phyloP scores from a whole-genome alignment of 495 filamentous ascomycete species.

The Aspergillus homomorphus region DNA sequence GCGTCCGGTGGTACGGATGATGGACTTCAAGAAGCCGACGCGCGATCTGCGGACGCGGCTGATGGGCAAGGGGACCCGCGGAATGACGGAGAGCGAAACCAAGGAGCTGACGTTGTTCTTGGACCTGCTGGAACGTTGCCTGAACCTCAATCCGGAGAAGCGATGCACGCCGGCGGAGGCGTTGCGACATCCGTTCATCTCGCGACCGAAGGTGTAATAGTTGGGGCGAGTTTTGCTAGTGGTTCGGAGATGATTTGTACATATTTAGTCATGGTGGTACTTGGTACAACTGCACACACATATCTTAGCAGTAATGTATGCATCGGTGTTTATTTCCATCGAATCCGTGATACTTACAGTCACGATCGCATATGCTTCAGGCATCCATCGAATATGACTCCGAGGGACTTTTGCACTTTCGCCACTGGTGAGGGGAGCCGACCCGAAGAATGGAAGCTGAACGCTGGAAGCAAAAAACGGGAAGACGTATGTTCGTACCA shows the following conservation, averaged over 20 bases:
- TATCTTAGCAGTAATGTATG: background rate
- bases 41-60: constrained; percentile 78
- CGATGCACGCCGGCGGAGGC: constrained; percentile 83
- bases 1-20: constrained; percentile 66
- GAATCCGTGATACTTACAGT: too few relatives aligned
- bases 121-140: constrained; percentile 80
- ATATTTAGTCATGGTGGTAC: constrained; percentile 7
- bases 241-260: background rate
- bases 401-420: too few relatives aligned
- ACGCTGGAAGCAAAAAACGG: too few relatives aligned
- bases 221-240: background rate
- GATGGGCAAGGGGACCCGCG: constrained; percentile 64
- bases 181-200: constrained; percentile 80
- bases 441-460: too few relatives aligned
- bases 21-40: constrained; percentile 75
- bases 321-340: background rate
- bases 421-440: too few relatives aligned
- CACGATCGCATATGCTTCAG: too few relatives aligned
- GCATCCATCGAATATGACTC: too few relatives aligned
- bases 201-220: constrained; percentile 25
- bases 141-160: constrained; percentile 91
- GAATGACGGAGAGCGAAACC: constrained; percentile 67
- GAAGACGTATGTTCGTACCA: too few relatives aligned
- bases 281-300: background rate
- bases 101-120: constrained; percentile 79